Conservation (phyloP, 495 filamentous ascomycete genomes). For the Lineolata rhizophorae region DNA sequence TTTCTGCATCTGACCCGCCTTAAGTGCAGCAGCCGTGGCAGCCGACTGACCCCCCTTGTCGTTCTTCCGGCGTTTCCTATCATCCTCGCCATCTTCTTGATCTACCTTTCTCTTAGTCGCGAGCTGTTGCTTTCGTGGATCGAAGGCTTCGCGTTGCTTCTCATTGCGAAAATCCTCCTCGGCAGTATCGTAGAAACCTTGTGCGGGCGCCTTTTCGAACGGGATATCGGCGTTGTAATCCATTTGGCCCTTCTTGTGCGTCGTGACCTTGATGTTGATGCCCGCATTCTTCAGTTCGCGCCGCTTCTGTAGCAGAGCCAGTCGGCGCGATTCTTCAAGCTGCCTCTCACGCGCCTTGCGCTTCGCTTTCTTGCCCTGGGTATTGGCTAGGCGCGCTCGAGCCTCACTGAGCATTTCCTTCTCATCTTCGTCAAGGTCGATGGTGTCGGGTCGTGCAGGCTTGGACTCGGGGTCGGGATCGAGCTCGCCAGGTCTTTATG, state of each 20-base stretch:
- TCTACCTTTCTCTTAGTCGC: constrained; percentile 94
- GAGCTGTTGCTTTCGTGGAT: constrained; percentile 83
- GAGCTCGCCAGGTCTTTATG: constrained; percentile 86
- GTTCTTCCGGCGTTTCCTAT: constrained; percentile 65
- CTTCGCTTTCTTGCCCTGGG: constrained; percentile 97
- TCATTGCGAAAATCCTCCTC: constrained; percentile 71
- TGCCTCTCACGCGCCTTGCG: constrained; percentile 90
- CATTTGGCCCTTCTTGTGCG: constrained; percentile 86
- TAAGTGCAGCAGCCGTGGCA: constrained; percentile 64
- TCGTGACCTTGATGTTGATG: constrained; percentile 94
- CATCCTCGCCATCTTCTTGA: constrained; percentile 49
- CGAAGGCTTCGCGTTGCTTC: constrained; percentile 67
- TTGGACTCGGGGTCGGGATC: constrained; percentile 94
- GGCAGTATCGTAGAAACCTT: constrained; percentile 81
- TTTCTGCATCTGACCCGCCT: constrained; percentile 88
- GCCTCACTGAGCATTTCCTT: constrained; percentile 99
- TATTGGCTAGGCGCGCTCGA: constrained; percentile 86
- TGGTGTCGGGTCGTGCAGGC: constrained; percentile 89
- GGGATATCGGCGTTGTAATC: constrained; percentile 98
- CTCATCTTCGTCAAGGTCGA: constrained; percentile 95
- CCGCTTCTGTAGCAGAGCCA: constrained; percentile 84
- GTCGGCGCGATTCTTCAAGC: constrained; percentile 74
- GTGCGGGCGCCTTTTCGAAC: constrained; percentile 76
- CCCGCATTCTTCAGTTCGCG: constrained; percentile 92
- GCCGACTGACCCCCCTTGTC: constrained; percentile 62